Conservation (phyloP, 768 basidiomycete species). For the Tricholoma hemisulphureum region DNA sequence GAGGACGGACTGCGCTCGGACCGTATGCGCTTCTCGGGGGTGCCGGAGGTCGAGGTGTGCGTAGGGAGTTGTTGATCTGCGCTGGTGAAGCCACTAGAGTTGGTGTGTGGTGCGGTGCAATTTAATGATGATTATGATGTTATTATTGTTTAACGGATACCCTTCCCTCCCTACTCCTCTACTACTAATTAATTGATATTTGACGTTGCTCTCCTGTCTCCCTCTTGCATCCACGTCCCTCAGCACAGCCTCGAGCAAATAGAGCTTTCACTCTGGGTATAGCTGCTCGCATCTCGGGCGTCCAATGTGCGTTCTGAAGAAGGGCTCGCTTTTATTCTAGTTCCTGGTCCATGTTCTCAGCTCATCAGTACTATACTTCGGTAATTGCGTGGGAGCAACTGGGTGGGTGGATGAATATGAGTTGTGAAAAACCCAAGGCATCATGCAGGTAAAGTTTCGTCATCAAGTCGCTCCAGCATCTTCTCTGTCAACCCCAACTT, state of each 20-base stretch:
- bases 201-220: no score
- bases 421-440: not conserved
- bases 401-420: not conserved
- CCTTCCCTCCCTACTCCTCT: no score
- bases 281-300: not conserved
- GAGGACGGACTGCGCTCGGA: constrained; percentile 18
- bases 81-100: no score
- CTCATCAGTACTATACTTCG: not conserved
- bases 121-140: no score
- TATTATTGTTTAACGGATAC: no score
- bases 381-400: not conserved
- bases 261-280: not conserved
- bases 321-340: not conserved
- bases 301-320: not conserved
- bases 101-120: no score
- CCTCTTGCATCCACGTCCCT: no score
- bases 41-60: no score
- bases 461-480: not conserved
- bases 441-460: not conserved
- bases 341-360: not conserved
- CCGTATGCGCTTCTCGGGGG: constrained; percentile 15
- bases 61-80: no score
- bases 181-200: no score
- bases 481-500: not conserved
- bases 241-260: not conserved